Conservation (phyloP, 495 filamentous ascomycete genomes). For the Neohortaea acidophila region DNA sequence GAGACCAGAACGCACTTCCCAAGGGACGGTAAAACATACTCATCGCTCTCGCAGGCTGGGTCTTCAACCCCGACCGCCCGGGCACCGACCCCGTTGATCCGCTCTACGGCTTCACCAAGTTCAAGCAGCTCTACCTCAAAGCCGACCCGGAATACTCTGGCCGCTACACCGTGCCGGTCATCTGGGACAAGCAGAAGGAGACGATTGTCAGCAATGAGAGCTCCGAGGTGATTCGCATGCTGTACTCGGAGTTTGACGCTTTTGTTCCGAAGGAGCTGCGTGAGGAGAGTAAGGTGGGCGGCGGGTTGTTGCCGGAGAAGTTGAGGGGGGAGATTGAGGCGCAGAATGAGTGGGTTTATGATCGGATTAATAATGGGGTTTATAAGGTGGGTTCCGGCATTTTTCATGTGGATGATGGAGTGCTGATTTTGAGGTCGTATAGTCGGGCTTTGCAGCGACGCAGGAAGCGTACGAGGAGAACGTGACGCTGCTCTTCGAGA, state of each 20-base stretch:
- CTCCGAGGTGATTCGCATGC: constrained; percentile 27
- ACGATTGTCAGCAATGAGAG: constrained; percentile 29
- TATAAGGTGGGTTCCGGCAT: constrained; percentile 33
- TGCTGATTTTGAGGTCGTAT: neutral
- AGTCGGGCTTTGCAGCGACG: constrained; percentile 45
- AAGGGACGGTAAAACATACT: no score
- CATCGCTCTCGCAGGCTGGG: no score
- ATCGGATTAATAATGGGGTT: constrained; percentile 52
- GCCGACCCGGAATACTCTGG: constrained; percentile 44
- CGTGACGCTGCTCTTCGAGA: constrained; percentile 44
- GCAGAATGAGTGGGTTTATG: constrained; percentile 50
- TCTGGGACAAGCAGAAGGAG: constrained; percentile 46
- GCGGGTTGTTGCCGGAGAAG: constrained; percentile 42
- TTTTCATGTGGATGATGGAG: neutral
- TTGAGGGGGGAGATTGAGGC: constrained; percentile 43
- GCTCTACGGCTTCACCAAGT: constrained; percentile 33
- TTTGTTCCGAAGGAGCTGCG: constrained; percentile 31
- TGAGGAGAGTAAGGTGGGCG: constrained; percentile 31
- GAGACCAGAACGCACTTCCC: no score
- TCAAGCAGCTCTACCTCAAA: constrained; percentile 46
- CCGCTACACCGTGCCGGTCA: constrained; percentile 46
- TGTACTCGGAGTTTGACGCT: constrained; percentile 36
- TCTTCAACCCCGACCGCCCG: constrained; percentile 34
- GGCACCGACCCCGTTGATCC: constrained; percentile 22
- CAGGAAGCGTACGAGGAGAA: constrained; percentile 50